Percentiles rank a stretch among this genome's conserved stretches.
phyloP scores from a whole-genome alignment of 2,329 filamentous ascomycete genomes.

The Ilyonectria robusta region DNA sequence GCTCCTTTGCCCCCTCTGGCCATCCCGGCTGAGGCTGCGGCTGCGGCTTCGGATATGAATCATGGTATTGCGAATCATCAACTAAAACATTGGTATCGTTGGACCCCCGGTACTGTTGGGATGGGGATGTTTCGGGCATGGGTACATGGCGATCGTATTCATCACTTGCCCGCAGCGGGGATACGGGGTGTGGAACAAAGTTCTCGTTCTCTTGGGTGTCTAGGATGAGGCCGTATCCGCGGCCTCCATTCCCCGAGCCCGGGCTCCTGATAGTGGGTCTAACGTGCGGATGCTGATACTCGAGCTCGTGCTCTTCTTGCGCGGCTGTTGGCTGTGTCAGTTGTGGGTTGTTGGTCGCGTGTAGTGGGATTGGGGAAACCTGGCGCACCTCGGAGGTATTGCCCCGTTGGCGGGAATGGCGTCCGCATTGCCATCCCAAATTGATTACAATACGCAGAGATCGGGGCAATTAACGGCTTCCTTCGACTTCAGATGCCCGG shows the following conservation, averaged over 20 bases:
- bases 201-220: conserved; percentile 24
- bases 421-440: conserved; percentile 3
- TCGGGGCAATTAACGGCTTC: conserved; percentile 2
- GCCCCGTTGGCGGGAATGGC: conserved; percentile 8
- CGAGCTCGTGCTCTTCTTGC: conserved; percentile 32
- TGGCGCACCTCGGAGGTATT: conserved; percentile 23
- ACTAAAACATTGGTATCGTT: conserved; percentile 21
- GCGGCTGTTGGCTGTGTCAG: conserved; percentile 21
- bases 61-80: conserved; percentile 8
- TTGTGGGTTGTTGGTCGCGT: conserved; percentile 1
- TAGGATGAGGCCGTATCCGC: conserved; percentile 29
- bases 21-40: neutral
- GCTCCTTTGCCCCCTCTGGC: conserved; percentile 25
- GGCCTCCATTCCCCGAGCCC: conserved; percentile 27
- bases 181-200: conserved; percentile 15
- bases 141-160: conserved; percentile 26
- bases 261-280: conserved; percentile 20
- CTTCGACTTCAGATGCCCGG: conserved; percentile 5
- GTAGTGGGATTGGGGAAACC: neutral
- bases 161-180: conserved; percentile 26
- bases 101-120: neutral
- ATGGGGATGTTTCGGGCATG: conserved; percentile 16
- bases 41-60: conserved; percentile 8
- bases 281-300: conserved; percentile 15
- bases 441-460: conserved; percentile 5